A percentile compares a stretch with the other conserved stretches of the same genome.
These are phyloP conservation scores for Gentiana macrophylla DNA, from an alignment of 257 asterid species.

Conservation along the genomic window DNA sequence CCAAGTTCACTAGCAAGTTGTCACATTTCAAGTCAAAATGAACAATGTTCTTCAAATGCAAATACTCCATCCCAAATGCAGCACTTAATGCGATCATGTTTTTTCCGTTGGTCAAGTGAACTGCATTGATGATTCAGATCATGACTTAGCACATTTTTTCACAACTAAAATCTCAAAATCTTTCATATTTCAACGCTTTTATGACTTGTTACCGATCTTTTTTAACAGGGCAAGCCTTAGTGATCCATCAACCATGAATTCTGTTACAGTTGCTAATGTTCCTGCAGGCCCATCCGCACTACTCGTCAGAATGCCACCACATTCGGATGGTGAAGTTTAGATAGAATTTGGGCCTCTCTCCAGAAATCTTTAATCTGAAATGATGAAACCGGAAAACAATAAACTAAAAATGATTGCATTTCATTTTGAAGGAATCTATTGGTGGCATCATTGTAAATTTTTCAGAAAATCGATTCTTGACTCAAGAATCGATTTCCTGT, in stretches of 20 bases:
- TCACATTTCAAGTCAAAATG: constrained; percentile 89
- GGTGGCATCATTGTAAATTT: too few species aligned
- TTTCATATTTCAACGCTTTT: constrained; percentile 3
- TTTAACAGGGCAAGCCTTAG: constrained; percentile 55
- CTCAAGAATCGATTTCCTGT: too few species aligned
- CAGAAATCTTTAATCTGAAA: constrained; percentile 70
- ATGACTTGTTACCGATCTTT: constrained; percentile 45
- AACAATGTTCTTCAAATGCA: constrained; percentile 68
- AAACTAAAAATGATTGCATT: too few species aligned
- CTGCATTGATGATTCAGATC: constrained; percentile 26
- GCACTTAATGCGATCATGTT: constrained; percentile 63
- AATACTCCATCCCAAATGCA: constrained; percentile 42
- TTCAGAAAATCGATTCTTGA: too few species aligned
- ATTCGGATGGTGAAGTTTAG: constrained; percentile 85
- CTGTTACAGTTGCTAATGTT: constrained; percentile 79
- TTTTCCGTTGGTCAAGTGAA: constrained; percentile 55
- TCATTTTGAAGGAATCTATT: too few species aligned
- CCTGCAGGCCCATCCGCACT: constrained; percentile 78
- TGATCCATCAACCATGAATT: constrained; percentile 74
- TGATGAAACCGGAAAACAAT: too few species aligned
- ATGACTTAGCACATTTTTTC: constrained; percentile 3
- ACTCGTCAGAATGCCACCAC: constrained; percentile 85
- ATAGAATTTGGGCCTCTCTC: constrained; percentile 88
- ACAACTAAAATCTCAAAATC: too few species aligned
- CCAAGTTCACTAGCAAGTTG: constrained; percentile 80